Percentiles rank a stretch among this genome's conserved stretches.
phyloP scores from a whole-genome alignment of 2,329 filamentous ascomycete species.

The Microdochium trichocladiopsis region DNA sequence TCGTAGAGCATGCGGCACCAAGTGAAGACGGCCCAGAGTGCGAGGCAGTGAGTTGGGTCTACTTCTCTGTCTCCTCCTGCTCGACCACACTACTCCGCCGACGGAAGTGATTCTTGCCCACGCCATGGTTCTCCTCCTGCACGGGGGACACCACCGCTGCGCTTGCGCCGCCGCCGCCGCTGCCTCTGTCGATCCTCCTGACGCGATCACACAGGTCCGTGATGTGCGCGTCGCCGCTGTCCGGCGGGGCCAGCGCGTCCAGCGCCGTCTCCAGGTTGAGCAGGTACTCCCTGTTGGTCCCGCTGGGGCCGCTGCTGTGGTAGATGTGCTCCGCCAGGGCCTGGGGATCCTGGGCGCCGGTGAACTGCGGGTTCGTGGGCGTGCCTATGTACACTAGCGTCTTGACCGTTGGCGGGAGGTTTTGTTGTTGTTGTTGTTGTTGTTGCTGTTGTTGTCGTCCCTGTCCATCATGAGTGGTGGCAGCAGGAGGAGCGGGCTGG shows the following conservation, averaged over 20 bases:
- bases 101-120: slow-evolving; percentile 26
- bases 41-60: too few species aligned
- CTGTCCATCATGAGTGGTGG: slow-evolving; percentile 11
- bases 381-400: slow-evolving; percentile 90
- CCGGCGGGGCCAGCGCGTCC: slow-evolving; percentile 56
- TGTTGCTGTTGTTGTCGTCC: neutral
- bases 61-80: slow-evolving; percentile 45
- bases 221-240: slow-evolving; percentile 78
- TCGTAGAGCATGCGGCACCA: too few species aligned
- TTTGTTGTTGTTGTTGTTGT: neutral
- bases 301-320: slow-evolving; percentile 71
- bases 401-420: slow-evolving; percentile 28
- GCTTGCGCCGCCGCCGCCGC: slow-evolving; percentile 1
- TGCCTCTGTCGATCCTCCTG: slow-evolving; percentile 46
- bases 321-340: slow-evolving; percentile 75
- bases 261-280: slow-evolving; percentile 73
- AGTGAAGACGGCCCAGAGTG: too few species aligned
- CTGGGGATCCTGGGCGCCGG: slow-evolving; percentile 75
- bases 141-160: neutral
- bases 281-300: slow-evolving; percentile 85
- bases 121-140: neutral
- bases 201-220: slow-evolving; percentile 72
- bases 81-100: slow-evolving; percentile 44
- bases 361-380: slow-evolving; percentile 87
- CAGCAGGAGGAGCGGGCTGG: slow-evolving; percentile 40